These are phyloP conservation scores for Aspergillus candidus DNA, from an alignment of 2,329 filamentous ascomycete species.

Conservation along the genomic window DNA sequence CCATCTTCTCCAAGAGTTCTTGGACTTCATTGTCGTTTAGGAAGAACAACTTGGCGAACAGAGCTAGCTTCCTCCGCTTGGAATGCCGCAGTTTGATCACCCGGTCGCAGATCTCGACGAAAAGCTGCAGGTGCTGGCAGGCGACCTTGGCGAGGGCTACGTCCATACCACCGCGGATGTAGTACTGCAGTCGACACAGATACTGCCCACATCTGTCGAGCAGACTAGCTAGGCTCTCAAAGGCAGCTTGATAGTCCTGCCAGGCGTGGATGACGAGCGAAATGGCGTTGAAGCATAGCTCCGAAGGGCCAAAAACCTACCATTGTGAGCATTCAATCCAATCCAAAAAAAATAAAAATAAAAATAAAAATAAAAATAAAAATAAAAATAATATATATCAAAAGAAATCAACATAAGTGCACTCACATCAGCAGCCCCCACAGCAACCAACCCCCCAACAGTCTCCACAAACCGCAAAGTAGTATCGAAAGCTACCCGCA, in stretches of 20 bases:
- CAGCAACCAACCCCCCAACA: slow-evolving; percentile 10
- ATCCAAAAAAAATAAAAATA: too few species aligned
- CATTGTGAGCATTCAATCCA: background rate
- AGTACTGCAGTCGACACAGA: slow-evolving; percentile 13
- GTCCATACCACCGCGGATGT: slow-evolving; percentile 14
- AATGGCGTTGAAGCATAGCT: slow-evolving; percentile 18
- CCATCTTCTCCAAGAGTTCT: slow-evolving; percentile 13
- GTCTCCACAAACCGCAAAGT: slow-evolving; percentile 14
- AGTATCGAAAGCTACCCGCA: slow-evolving; percentile 8
- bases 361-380: background rate
- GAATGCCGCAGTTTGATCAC: slow-evolving; percentile 13
- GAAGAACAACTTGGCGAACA: slow-evolving; percentile 15
- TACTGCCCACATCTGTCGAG: slow-evolving; percentile 13
- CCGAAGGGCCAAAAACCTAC: slow-evolving; percentile 16
- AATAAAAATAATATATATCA: background rate
- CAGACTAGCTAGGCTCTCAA: slow-evolving; percentile 14
- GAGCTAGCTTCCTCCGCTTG: slow-evolving; percentile 7
- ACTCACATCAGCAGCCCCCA: slow-evolving; percentile 9
- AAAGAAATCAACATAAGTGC: background rate
- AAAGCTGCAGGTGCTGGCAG: slow-evolving; percentile 15
- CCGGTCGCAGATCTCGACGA: slow-evolving; percentile 17
- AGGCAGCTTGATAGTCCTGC: slow-evolving; percentile 16
- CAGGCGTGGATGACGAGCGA: slow-evolving; percentile 16
- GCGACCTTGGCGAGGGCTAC: slow-evolving; percentile 13
- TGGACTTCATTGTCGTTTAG: slow-evolving; percentile 15